Percentiles rank a stretch among this genome's conserved stretches.
Conservation (phyloP, 495 filamentous ascomycete genomes). For the Neurospora sp. region DNA sequence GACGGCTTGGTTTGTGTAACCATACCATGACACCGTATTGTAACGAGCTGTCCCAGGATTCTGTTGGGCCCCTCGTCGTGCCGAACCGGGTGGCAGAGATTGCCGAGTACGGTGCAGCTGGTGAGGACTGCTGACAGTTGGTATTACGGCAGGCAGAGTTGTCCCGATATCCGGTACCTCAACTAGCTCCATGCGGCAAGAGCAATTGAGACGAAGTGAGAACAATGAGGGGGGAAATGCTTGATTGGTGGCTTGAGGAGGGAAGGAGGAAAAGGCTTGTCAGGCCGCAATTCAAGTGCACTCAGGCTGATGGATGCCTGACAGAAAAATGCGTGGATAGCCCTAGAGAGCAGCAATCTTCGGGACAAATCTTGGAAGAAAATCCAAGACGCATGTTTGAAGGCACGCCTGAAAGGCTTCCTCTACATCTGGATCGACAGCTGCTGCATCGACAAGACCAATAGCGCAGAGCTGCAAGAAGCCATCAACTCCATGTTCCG, state of each 20-base stretch:
- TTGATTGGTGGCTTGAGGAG: no score
- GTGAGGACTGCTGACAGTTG: neutral
- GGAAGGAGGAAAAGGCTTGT: no score
- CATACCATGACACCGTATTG: neutral
- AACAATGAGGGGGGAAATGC: no score
- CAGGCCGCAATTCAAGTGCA: no score
- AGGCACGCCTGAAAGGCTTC: constrained; percentile 3
- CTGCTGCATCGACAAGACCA: constrained; percentile 26
- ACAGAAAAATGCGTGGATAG: neutral
- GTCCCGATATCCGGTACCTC: neutral
- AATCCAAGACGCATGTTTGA: neutral
- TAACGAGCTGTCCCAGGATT: neutral
- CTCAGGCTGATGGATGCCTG: neutral
- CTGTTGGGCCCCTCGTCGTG: no score
- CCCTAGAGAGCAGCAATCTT: neutral
- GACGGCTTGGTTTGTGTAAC: neutral
- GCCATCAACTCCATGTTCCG: constrained; percentile 35
- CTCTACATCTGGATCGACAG: constrained; percentile 25
- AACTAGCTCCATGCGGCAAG: neutral
- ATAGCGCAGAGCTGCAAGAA: constrained; percentile 20
- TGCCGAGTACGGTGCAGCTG: neutral
- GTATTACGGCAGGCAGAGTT: neutral
- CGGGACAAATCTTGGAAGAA: neutral
- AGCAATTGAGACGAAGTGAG: neutral
- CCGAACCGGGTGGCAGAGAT: neutral